Base-by-base conservation (phyloP, 1,139 yeast genomes). In the Lizanozyma gosingica region DNA sequence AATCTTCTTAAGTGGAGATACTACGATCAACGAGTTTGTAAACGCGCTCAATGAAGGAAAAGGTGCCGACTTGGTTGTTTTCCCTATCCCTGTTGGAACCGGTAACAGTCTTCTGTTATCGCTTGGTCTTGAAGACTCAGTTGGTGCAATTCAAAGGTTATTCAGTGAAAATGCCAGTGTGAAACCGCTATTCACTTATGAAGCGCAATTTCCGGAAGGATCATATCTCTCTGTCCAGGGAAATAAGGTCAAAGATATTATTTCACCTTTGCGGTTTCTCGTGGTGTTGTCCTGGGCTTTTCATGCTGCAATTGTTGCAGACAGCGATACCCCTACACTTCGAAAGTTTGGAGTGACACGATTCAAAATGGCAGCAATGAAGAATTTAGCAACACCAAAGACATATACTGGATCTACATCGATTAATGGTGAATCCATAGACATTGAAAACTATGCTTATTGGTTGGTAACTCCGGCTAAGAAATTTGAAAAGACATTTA, bases 241-340 rank as follows among this genome's bases (percentile, higher is more conserved):
- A 35, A 51, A 50, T 3, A 47, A 45, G 18, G 43, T 40, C 0
- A 42, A 37, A 1, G 49, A 47, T 2, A 45, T 60, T 3, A 43
- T 47, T 3, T 44, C 52, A 1, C 55, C 68, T 1, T 56, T 72
- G 34, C 52, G 56, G 38, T 82, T 85, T 45, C 51, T 80, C 27
- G 86, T 84, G 2, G 94, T 87, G 2, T 66, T 79, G 0, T 84
- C 95, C 0, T 81, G 95, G 87, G 94, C 81, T 1, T 76, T 86
- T 47, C 97, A 88, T 59, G 90, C 96, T 1, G 74, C 90, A 3
- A 59, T 88, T 41, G 92, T 88, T 2, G 92, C 92, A 17, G 86
- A 76, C 54, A 79, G 84, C 42, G 94, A 86, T 49, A 70, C 80
- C 1, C 79, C 82, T 0, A 83, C 81, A 50, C 61, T 82, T 54